phyloP scores from a whole-genome alignment of 345 rosid genomes.

The Eucalyptus victrix region DNA sequence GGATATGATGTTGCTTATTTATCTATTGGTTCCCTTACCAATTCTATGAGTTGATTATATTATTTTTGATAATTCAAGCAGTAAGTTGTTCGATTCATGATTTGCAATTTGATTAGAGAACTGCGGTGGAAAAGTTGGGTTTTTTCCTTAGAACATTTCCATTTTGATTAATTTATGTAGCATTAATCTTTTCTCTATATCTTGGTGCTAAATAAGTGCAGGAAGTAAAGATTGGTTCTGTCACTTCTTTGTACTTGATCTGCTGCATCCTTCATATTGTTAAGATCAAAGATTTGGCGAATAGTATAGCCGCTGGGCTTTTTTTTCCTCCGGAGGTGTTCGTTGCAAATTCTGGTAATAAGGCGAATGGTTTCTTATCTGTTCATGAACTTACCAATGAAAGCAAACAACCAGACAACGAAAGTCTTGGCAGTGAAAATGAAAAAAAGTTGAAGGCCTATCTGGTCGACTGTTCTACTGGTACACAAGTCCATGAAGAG shows the following conservation, averaged over 20 bases:
- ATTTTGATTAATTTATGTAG: neutral
- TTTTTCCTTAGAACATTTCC: neutral
- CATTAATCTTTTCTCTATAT: neutral
- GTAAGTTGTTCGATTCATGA: neutral
- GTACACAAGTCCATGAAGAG: slow-evolving; percentile 27
- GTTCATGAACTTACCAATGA: slow-evolving; percentile 18
- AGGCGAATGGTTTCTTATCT: slow-evolving; percentile 38
- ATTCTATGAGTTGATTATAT: neutral
- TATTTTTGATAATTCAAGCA: neutral
- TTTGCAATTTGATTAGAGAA: neutral
- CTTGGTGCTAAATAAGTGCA: slow-evolving; percentile 20
- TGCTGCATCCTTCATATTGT: slow-evolving; percentile 94
- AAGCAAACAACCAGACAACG: slow-evolving; percentile 18
- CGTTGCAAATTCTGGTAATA: slow-evolving; percentile 28
- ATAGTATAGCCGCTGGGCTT: slow-evolving; percentile 81
- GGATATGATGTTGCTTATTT: neutral
- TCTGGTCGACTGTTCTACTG: slow-evolving; percentile 16
- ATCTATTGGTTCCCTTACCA: neutral
- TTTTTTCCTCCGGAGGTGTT: slow-evolving; percentile 62
- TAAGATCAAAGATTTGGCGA: slow-evolving; percentile 95
- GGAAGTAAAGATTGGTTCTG: slow-evolving; percentile 54
- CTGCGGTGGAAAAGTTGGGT: neutral
- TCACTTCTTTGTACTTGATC: slow-evolving; percentile 80
- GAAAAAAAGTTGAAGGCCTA: slow-evolving; percentile 14
- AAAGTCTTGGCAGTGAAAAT: slow-evolving; percentile 13